phyloP scores from a whole-genome alignment of 371 early-diverging fungal genomes.

The Apophysomyces sp. region DNA sequence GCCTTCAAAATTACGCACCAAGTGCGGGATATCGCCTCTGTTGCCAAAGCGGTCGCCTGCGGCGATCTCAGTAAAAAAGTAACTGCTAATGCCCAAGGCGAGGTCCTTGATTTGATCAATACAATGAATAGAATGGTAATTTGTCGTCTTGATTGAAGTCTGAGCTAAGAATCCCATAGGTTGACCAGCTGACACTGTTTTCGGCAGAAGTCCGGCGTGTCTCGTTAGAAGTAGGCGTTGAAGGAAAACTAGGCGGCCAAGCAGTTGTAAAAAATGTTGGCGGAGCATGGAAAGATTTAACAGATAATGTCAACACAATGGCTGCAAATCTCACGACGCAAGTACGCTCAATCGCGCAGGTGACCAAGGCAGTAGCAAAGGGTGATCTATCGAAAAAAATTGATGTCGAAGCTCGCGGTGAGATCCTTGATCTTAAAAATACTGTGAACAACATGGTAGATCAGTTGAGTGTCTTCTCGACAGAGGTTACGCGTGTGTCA shows the following conservation, averaged over 20 bases:
- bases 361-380: conserved; percentile 57
- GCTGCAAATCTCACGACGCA: conserved; percentile 58
- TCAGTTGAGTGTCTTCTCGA: conserved; percentile 38
- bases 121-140: conserved; percentile 48
- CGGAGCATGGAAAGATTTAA: conserved; percentile 57
- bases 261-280: conserved; percentile 46
- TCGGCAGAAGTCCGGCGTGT: conserved; percentile 50
- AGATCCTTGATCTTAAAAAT: conserved; percentile 51
- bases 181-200: conserved; percentile 35
- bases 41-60: conserved; percentile 46
- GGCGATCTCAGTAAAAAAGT: conserved; percentile 51
- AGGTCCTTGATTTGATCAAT: conserved; percentile 46
- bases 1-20: conserved; percentile 46
- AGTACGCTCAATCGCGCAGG: conserved; percentile 56
- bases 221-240: conserved; percentile 53
- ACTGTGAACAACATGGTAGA: conserved; percentile 65
- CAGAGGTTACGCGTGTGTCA: conserved; percentile 52
- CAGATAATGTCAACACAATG: conserved; percentile 62
- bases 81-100: conserved; percentile 48
- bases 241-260: conserved; percentile 47
- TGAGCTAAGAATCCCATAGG: not conserved
- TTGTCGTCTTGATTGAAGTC: no score
- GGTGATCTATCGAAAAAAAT: conserved; percentile 65
- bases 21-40: conserved; percentile 48
- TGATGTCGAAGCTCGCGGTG: conserved; percentile 47